Percentiles rank a stretch among this genome's conserved stretches.
These are phyloP conservation scores for Citrus sinensis DNA, from an alignment of 345 rosid species.

Conservation along the genomic window DVS_A1.0 CM039161.1:13657501-13658000, in stretches of 20 bases:
- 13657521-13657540: neutral
- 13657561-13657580: neutral
- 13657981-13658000: neutral
- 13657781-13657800: conserved; percentile 51
- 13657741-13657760: conserved; percentile 44
- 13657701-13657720: conserved; percentile 32
- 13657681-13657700: conserved; percentile 80
- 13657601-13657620: neutral
- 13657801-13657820: neutral
- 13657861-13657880: neutral
- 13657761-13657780: conserved; percentile 45
- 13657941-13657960: neutral
- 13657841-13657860: neutral
- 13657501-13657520: neutral
- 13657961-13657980: neutral
- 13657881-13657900: neutral
- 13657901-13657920: neutral
- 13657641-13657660: neutral
- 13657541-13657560: neutral
- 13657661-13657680: conserved; percentile 39
- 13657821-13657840: neutral
- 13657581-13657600: neutral
- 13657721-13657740: conserved; percentile 33
- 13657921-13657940: neutral
- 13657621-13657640: neutral